A percentile compares a stretch with the other conserved stretches of the same genome.
phyloP scores from a whole-genome alignment of 148 eudicot genomes.

The Rhododendron ovatum region DNA sequence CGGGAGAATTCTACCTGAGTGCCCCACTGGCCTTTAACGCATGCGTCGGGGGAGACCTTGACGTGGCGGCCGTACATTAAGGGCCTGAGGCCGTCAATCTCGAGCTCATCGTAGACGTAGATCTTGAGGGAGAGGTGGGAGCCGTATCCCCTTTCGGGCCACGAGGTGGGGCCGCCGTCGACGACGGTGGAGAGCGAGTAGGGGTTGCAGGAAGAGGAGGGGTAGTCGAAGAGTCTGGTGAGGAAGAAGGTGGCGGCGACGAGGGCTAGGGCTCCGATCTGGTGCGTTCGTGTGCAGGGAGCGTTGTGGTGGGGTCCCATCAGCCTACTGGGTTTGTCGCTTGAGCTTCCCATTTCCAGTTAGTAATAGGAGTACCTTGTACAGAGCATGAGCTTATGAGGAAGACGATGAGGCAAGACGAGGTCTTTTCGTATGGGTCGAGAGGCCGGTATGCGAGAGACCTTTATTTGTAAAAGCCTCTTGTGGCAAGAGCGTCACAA shows the following conservation, averaged over 20 bases:
- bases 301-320: slow-evolving; percentile 20
- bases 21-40: slow-evolving; percentile 93
- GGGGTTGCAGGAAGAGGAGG: slow-evolving; percentile 16
- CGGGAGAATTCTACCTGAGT: slow-evolving; percentile 56
- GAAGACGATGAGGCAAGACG: background rate
- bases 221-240: slow-evolving; percentile 57
- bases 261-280: slow-evolving; percentile 67
- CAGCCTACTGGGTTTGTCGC: slow-evolving; percentile 25
- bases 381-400: background rate
- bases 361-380: background rate
- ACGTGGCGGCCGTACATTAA: slow-evolving; percentile 81
- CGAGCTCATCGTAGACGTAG: slow-evolving; percentile 75
- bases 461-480: too few species aligned
- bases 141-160: slow-evolving; percentile 63
- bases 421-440: background rate
- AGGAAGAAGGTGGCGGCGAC: slow-evolving; percentile 69
- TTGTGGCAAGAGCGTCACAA: too few species aligned
- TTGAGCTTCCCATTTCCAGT: slow-evolving; percentile 36
- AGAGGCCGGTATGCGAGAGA: background rate
- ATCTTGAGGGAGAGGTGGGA: slow-evolving; percentile 55
- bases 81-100: slow-evolving; percentile 60
- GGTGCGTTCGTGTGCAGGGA: slow-evolving; percentile 76
- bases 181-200: background rate
- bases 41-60: slow-evolving; percentile 45
- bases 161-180: slow-evolving; percentile 16